Evolutionary conservation across 192 early-diverging fungal genomes (phyloP), one percentile per base, ranked within the genome.

Genomic region (Coemansia erecta): DNA sequence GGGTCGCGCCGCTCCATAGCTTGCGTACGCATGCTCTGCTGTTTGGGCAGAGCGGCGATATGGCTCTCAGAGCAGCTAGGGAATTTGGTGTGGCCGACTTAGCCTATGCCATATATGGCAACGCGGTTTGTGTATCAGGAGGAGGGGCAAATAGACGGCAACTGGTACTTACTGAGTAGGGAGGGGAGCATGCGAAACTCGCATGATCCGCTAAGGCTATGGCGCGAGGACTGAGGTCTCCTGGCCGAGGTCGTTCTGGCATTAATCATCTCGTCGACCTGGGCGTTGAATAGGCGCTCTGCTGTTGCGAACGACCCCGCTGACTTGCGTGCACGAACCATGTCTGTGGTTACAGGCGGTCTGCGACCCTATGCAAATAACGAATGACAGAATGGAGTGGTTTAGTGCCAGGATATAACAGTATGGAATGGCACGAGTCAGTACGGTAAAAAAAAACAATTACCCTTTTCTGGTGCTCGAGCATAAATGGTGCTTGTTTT

Each of bases 141-240:
- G 26, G 8, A n/a, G n/a, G 10, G 35, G 10, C 35, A 37, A 37
- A 37, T 11, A 37, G 8, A 37, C 10, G 35, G 10, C 35, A 37
- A 37, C 6, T 37, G 10, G 10, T 46, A 71, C 76, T 72, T 79
- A 79, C 76, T 68, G 22, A 23, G 56, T 46, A 79, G 22, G 1
- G 66, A 45, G 12, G 76, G 76, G 22, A 79, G 76, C 69, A 79
- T 63, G 41, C 70, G 70, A 42, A 79, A 79, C 57, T 79, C 76
- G 60, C 72, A 66, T 54, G 63, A 58, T 12, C 76, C 70, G 48
- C 76, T 58, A 19, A 69, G 63, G 66, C 76, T 79, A 59, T 79
- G 70, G 52, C 76, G 76, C 62, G 76, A 79, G 33, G 68, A 79
- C 60, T 79, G 76, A 15, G 76, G 76, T 24, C 76, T 66, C 42